A percentile compares a stretch with the other conserved stretches of the same genome.
Conservation (phyloP, 257 asterid species). For the Nicotiana attenuata region DNA sequence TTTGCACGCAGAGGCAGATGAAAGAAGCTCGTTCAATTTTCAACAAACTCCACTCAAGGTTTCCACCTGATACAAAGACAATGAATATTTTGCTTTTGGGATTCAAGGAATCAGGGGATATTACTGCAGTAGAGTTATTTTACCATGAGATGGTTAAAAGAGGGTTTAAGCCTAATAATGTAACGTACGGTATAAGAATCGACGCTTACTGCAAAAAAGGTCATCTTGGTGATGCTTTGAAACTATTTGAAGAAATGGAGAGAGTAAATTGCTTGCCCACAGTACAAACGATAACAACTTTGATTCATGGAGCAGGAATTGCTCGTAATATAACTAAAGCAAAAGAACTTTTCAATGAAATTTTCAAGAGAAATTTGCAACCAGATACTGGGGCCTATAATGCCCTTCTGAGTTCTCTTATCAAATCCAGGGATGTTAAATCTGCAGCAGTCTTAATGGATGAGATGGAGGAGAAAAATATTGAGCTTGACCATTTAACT, state of each 20-base stretch:
- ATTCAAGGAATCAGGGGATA: constrained; percentile 78
- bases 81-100: constrained; percentile 89
- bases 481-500: constrained; percentile 60
- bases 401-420: constrained; percentile 62
- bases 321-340: constrained; percentile 64
- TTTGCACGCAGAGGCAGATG: constrained; percentile 84
- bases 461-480: constrained; percentile 52
- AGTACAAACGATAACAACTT: constrained; percentile 65
- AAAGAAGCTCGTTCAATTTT: constrained; percentile 79
- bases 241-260: constrained; percentile 79
- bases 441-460: constrained; percentile 56
- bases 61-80: constrained; percentile 69
- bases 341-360: constrained; percentile 46
- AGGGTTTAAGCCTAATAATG: constrained; percentile 68
- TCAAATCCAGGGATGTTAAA: constrained; percentile 52
- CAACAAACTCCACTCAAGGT: constrained; percentile 56
- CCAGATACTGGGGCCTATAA: constrained; percentile 72
- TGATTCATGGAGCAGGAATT: constrained; percentile 91
- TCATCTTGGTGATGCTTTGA: constrained; percentile 64
- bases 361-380: constrained; percentile 36
- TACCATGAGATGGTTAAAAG: constrained; percentile 84
- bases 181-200: constrained; percentile 63
- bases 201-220: constrained; percentile 78
- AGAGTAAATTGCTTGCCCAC: constrained; percentile 42
- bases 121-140: constrained; percentile 80